These are phyloP conservation scores for Megacollybia marginata DNA, from an alignment of 768 basidiomycete genomes.

Conservation along the genomic window DNA sequence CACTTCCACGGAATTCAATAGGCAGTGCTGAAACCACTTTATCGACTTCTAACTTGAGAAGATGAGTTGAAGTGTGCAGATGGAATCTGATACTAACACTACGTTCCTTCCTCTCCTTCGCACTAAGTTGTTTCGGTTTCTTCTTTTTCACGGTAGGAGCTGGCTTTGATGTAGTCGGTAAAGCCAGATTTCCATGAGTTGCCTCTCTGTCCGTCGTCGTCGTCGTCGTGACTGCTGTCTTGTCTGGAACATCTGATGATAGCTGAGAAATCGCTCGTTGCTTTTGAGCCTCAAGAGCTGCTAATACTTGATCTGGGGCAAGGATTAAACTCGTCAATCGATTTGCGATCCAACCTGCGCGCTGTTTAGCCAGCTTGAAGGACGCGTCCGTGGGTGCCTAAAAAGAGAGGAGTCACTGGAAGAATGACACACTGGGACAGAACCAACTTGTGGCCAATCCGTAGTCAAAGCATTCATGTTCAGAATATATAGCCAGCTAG, in stretches of 20 bases:
- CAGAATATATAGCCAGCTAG: constrained; percentile 86
- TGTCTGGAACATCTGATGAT: constrained; percentile 30
- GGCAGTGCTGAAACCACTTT: constrained; percentile 71
- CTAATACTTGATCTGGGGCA: neutral
- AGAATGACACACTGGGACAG: too few relatives aligned
- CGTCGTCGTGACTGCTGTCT: constrained; percentile 31
- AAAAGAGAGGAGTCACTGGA: neutral
- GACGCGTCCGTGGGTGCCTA: constrained; percentile 59
- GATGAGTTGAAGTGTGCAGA: neutral
- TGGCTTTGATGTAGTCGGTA: constrained; percentile 27
- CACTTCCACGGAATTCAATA: constrained; percentile 84
- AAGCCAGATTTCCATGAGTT: constrained; percentile 16
- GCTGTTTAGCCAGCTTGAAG: constrained; percentile 47
- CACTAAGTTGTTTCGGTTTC: constrained; percentile 56
- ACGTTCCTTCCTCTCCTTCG: constrained; percentile 81
- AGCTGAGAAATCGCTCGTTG: neutral
- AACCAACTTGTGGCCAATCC: constrained; percentile 80
- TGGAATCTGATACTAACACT: constrained; percentile 36
- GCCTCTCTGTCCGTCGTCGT: constrained; percentile 33
- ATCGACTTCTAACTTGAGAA: constrained; percentile 52
- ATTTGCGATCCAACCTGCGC: constrained; percentile 40
- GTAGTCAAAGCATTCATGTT: constrained; percentile 94
- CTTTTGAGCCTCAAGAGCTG: neutral
- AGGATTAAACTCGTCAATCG: too few relatives aligned
- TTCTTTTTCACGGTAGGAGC: constrained; percentile 45